Evolutionary conservation across 2,329 filamentous ascomycete genomes (phyloP), one percentile per base, ranked within the genome.

Genomic region (Cladophialophora chaetospira): DNA sequence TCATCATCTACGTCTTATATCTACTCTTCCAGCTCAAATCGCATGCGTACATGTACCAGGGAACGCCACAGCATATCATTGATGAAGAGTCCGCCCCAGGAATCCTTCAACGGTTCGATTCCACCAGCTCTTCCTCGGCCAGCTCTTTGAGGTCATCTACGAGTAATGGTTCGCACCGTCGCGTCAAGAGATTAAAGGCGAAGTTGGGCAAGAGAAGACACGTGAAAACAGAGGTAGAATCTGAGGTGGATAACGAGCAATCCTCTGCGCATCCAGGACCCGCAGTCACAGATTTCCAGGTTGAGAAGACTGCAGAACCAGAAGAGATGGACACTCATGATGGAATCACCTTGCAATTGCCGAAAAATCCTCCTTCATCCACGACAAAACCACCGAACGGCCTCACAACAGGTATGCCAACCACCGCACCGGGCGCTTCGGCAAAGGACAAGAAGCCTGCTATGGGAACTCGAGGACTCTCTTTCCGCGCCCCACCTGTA

Each of bases 1-100:
- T 97, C 1, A 71, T 95, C 42, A 88, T 95, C 6, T 97, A 97
- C 71, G 84, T 75, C 45, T 87, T 84, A 52, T 97, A 96, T 68
- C 84, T 97, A 1, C 81, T 89, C 71, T 97, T 97, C 79, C 93
- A 97, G 73, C 85, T 97, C 56, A 89, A 91, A 71, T 92, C 92
- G 0, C 92, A 97, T 72, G 81, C 82, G 21, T 78, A 79, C 10
- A 85, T 96, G 69, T 96, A 96, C 77, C 59, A 59, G 45, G 63
- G 63, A 10, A 65, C 58, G 2, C 63, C 63, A 5, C 63, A 65
- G 45, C 57, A 64, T 42, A 33, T 63, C 13, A 64, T 66, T 25
- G 63, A 66, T 38, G 60, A 89, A 87, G 70, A 85, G 84, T 55
- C 85, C 88, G 42, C 89, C 85, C 64, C 81, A 88, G 72, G 87